Evolutionary conservation across 169 alveolate genomes (phyloP).

Genomic region (Cyclospora cayetanensis): DNA sequence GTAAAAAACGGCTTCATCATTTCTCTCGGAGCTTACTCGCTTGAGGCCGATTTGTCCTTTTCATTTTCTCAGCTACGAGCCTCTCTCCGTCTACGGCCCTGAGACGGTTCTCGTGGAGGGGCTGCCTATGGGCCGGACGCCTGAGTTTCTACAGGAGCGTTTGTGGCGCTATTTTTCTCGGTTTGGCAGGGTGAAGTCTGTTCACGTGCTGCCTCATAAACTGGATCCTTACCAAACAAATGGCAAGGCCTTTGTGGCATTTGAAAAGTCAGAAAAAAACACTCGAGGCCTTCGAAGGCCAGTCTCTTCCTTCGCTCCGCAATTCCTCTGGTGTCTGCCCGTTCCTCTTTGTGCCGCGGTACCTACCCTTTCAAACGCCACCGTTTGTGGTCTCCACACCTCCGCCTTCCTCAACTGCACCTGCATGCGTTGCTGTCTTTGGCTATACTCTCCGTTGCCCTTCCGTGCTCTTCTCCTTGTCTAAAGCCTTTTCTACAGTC

Average conservation of each 20-base stretch:
- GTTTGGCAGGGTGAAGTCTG: conserved; percentile 84
- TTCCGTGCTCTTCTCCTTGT: too few species aligned
- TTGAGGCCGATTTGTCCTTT: too few species aligned
- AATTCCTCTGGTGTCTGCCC: background rate
- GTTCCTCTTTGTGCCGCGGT: background rate
- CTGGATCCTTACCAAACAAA: conserved; percentile 90
- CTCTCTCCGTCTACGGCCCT: conserved; percentile 73
- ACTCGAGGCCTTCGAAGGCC: conserved; percentile 67
- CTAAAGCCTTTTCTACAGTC: too few species aligned
- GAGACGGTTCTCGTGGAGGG: conserved; percentile 82
- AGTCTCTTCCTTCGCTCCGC: background rate
- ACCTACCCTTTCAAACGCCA: too few species aligned
- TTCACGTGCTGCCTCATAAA: conserved; percentile 85
- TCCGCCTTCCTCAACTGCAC: background rate
- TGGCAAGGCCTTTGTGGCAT: conserved; percentile 85
- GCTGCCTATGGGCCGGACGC: conserved; percentile 88
- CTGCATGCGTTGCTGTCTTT: too few species aligned
- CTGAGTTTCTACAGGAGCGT: conserved; percentile 90
- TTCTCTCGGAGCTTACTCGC: too few species aligned
- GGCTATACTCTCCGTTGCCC: too few species aligned
- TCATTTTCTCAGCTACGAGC: background rate
- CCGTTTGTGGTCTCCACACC: too few species aligned
- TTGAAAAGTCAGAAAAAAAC: conserved; percentile 78
- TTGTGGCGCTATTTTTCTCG: conserved; percentile 84
- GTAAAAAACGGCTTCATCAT: too few species aligned